Base-by-base conservation (phyloP, 257 asterid genomes). In the Schizonepeta tenuifolia region DNA sequence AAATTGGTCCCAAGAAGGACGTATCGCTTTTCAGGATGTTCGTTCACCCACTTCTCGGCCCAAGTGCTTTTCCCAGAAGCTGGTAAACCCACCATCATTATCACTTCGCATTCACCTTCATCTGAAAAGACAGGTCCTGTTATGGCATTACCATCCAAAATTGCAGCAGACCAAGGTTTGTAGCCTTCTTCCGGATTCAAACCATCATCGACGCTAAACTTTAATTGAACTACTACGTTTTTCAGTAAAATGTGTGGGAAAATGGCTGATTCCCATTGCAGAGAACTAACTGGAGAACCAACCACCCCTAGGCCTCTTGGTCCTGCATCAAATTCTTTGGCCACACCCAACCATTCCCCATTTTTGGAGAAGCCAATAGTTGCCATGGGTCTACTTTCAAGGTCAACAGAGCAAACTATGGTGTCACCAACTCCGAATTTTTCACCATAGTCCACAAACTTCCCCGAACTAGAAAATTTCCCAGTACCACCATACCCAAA, bases 81-180 rank as follows among this genome's bases (percentile, higher is more conserved):
- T 20, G 90, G 95, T 59, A 88, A 80, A 22, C 95, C 95, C 22
- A 86, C 90, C 90, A 88, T 76, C 91, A 86, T 84, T 68, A 82
- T 75, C 69, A 73, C 79, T 63, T 86, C 91, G 77, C 95, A 83
- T 57, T 83, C 90, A 22, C 58, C 28, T 24, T 35, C 46, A 61
- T 76, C 50, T 20, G 72, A 65, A 46, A 88, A 78, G 26, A 65
- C 46, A 20, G 95, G 91, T 10, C 90, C 95, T 28, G 41, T 41
- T 24, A 83, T 33, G 15, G 77, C 65, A 7, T 79, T 86, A 11
- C 91, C 81, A 64, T 83, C 91, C 55, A 67, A 69, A 54, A 83
- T 33, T 22, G 86, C 85, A 70, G 74, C 76, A 49, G 81, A 66
- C 95, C 90, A 88, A 24, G 91, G 89, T 69, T 65, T 74, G 73